Evolutionary conservation across 371 early-diverging fungal species (phyloP).

Genomic region (Phascolomyces articulosus): DNA sequence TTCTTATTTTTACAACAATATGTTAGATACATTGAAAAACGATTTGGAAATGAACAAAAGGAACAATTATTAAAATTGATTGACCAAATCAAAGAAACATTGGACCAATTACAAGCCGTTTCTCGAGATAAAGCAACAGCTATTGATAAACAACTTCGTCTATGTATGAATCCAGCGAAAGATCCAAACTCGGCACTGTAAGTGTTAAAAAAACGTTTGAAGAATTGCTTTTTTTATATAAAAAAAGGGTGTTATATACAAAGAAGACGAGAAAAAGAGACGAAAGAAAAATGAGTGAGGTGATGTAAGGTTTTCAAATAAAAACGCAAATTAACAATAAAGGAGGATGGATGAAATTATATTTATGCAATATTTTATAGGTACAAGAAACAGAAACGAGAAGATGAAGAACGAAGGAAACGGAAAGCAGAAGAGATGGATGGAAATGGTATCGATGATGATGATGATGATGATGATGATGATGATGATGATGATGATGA

Average conservation of each 20-base stretch:
- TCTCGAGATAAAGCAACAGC: slow-evolving; percentile 51
- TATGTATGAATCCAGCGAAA: slow-evolving; percentile 73
- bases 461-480: slow-evolving; percentile 15
- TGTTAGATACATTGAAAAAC: slow-evolving; percentile 33
- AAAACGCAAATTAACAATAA: too few species aligned
- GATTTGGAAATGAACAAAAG: slow-evolving; percentile 37
- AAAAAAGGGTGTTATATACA: too few species aligned
- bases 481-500: slow-evolving; percentile 8
- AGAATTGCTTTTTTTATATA: slow-evolving; percentile 5
- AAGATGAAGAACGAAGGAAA: slow-evolving; percentile 40
- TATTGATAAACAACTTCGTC: slow-evolving; percentile 64
- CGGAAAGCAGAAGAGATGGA: slow-evolving; percentile 14
- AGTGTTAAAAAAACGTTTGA: slow-evolving; percentile 22
- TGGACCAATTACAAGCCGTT: slow-evolving; percentile 39
- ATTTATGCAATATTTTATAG: too few species aligned
- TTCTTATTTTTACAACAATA: background rate
- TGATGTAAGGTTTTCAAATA: too few species aligned
- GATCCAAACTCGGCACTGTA: slow-evolving; percentile 73
- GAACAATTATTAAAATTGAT: slow-evolving; percentile 41
- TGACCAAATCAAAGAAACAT: slow-evolving; percentile 45
- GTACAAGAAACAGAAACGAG: slow-evolving; percentile 39
- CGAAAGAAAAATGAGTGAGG: too few species aligned
- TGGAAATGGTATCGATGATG: slow-evolving; percentile 5
- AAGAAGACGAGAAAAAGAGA: too few species aligned
- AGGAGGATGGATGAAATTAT: too few species aligned